Evolutionary conservation across 257 asterid genomes (phyloP).

Genomic region (Cinchona pubescens): DNA sequence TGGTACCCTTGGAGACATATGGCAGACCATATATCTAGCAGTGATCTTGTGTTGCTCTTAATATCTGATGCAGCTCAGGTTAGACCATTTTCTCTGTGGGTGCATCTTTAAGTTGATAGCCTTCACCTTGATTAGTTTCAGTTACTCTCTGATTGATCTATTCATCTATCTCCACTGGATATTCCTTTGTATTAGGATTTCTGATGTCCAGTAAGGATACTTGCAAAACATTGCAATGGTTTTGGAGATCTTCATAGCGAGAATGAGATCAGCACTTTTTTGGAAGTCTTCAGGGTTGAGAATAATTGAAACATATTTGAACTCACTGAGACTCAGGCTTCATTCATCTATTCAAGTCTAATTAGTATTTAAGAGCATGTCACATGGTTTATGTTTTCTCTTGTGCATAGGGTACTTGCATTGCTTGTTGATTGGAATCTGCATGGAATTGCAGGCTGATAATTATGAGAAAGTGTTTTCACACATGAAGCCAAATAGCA

Average conservation of each 20-base stretch:
- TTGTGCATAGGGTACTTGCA: neutral
- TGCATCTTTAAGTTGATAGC: too few species aligned
- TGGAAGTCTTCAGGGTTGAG: neutral
- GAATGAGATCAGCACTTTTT: neutral
- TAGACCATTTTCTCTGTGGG: too few species aligned
- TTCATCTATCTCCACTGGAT: neutral
- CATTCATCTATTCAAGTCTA: too few species aligned
- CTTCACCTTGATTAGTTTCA: too few species aligned
- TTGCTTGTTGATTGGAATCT: neutral
- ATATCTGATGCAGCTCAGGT: constrained; percentile 99
- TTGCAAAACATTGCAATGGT: neutral
- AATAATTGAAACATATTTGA: neutral
- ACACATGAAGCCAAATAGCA: constrained; percentile 92
- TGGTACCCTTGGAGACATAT: constrained; percentile 94
- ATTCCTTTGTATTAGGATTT: neutral
- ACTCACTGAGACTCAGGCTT: neutral
- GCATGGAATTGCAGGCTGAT: constrained; percentile 64
- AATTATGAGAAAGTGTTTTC: constrained; percentile 80
- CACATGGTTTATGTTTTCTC: neutral
- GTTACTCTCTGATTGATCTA: too few species aligned
- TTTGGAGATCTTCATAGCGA: neutral
- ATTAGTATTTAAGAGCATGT: neutral
- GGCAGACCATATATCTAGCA: constrained; percentile 80
- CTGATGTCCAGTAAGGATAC: neutral
- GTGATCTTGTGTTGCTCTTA: constrained; percentile 84